These are phyloP conservation scores for Gremmenia infestans DNA, from an alignment of 2,329 filamentous ascomycete species.

Conservation along the genomic window DNA sequence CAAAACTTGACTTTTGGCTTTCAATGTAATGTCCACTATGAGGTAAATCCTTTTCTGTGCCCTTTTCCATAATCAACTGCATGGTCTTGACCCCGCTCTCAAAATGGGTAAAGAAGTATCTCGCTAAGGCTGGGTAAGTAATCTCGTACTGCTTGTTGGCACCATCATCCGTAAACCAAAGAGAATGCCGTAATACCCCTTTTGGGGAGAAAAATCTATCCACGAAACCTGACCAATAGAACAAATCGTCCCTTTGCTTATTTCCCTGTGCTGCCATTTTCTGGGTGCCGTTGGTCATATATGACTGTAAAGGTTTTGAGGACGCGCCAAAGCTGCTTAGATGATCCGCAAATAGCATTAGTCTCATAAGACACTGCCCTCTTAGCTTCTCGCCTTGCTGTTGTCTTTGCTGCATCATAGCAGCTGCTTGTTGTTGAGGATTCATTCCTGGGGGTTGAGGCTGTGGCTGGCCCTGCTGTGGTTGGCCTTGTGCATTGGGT, in stretches of 20 bases:
- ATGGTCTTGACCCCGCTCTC: slow-evolving; percentile 80
- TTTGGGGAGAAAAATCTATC: slow-evolving; percentile 72
- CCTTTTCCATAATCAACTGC: slow-evolving; percentile 76
- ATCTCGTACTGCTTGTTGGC: slow-evolving; percentile 83
- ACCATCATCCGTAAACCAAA: slow-evolving; percentile 54
- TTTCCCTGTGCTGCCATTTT: slow-evolving; percentile 38
- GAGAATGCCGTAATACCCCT: slow-evolving; percentile 70
- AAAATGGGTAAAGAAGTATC: slow-evolving; percentile 88
- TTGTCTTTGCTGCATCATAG: slow-evolving; percentile 35
- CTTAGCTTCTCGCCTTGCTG: slow-evolving; percentile 39
- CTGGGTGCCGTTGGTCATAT: slow-evolving; percentile 20
- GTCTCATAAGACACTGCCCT: slow-evolving; percentile 52
- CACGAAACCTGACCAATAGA: slow-evolving; percentile 78
- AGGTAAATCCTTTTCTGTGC: slow-evolving; percentile 50
- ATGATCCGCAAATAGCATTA: slow-evolving; percentile 59
- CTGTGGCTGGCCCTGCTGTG: slow-evolving; percentile 33
- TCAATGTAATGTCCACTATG: slow-evolving; percentile 69
- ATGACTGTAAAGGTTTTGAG: slow-evolving; percentile 25
- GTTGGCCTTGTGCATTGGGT: slow-evolving; percentile 37
- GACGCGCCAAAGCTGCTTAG: slow-evolving; percentile 53
- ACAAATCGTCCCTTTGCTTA: slow-evolving; percentile 62
- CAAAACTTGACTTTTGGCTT: slow-evolving; percentile 70
- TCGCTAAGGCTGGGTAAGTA: slow-evolving; percentile 70
- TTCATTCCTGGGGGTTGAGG: slow-evolving; percentile 39
- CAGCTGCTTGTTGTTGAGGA: slow-evolving; percentile 32